Evolutionary conservation across 2,329 filamentous ascomycete genomes (phyloP).

Genomic region (Alternaria rosae): DNA sequence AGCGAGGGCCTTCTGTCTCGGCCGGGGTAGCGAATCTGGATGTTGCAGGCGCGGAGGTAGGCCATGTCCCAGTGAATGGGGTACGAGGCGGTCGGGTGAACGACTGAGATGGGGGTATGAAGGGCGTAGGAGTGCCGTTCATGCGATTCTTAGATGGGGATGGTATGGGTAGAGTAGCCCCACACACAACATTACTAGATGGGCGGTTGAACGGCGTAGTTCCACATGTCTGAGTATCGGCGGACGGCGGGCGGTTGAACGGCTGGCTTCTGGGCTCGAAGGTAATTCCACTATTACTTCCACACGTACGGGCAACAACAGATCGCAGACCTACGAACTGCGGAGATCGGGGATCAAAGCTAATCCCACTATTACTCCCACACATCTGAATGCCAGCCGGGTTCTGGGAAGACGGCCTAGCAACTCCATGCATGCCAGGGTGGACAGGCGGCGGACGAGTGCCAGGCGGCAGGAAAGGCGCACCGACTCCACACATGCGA

Average conservation of each 20-base stretch:
- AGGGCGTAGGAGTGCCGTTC: background rate
- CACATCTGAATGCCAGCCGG: background rate
- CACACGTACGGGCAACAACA: background rate
- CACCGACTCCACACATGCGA: background rate
- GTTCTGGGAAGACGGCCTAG: background rate
- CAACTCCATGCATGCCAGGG: background rate
- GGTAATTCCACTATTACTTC: background rate
- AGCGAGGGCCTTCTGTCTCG: background rate
- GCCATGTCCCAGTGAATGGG: background rate
- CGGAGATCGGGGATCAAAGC: background rate
- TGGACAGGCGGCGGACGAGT: background rate
- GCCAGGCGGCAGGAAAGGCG: background rate
- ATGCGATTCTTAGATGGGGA: background rate
- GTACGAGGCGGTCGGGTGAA: too few relatives aligned
- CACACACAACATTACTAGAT: background rate
- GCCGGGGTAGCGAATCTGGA: background rate
- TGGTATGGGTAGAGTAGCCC: background rate
- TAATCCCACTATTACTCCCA: background rate
- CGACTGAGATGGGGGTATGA: background rate
- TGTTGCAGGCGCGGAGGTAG: background rate
- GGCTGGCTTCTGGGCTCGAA: background rate
- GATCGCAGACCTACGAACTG: background rate
- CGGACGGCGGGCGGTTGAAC: background rate
- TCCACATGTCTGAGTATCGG: background rate
- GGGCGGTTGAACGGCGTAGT: background rate